phyloP scores from a whole-genome alignment of 2,329 filamentous ascomycete species.

The Neofusicoccum laricinum region DNA sequence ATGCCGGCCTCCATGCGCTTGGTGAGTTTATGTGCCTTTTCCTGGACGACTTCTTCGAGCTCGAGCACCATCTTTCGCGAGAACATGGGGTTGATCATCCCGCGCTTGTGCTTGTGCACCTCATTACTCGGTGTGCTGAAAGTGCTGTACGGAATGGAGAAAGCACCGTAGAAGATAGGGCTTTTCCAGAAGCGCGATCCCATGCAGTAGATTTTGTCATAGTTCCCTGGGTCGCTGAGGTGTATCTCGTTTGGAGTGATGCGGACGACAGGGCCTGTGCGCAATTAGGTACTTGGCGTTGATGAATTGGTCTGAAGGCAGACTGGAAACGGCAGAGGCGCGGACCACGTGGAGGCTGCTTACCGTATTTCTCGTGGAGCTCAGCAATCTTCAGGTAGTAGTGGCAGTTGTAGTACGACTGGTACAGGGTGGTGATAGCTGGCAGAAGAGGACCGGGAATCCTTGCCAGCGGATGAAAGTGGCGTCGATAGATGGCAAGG shows the following conservation, averaged over 20 bases:
- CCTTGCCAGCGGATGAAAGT: constrained; percentile 18
- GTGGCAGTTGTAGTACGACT: constrained; percentile 19
- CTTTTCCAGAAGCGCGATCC: background rate
- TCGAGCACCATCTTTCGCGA: constrained; percentile 27
- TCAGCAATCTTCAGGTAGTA: constrained; percentile 22
- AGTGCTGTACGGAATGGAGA: constrained; percentile 18
- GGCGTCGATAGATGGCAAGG: constrained; percentile 15
- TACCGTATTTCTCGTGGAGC: constrained; percentile 23
- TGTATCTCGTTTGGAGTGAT: constrained; percentile 21
- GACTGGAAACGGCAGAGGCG: too few relatives aligned
- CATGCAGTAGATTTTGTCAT: constrained; percentile 21
- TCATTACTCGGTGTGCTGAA: constrained; percentile 19
- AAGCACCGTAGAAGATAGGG: constrained; percentile 17
- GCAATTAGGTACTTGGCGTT: background rate
- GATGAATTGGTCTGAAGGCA: background rate
- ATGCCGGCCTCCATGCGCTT: constrained; percentile 17
- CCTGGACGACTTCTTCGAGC: constrained; percentile 23
- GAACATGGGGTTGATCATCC: constrained; percentile 27
- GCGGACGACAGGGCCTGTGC: constrained; percentile 19
- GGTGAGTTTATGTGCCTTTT: constrained; percentile 23
- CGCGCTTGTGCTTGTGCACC: constrained; percentile 18
- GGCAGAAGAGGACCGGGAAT: constrained; percentile 17
- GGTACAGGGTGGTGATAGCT: constrained; percentile 18
- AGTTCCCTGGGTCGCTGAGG: constrained; percentile 19
- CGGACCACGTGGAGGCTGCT: background rate